phyloP scores from a whole-genome alignment of 1,284 basidiomycete species.

The Ceratobasidium papillatum region DNA sequence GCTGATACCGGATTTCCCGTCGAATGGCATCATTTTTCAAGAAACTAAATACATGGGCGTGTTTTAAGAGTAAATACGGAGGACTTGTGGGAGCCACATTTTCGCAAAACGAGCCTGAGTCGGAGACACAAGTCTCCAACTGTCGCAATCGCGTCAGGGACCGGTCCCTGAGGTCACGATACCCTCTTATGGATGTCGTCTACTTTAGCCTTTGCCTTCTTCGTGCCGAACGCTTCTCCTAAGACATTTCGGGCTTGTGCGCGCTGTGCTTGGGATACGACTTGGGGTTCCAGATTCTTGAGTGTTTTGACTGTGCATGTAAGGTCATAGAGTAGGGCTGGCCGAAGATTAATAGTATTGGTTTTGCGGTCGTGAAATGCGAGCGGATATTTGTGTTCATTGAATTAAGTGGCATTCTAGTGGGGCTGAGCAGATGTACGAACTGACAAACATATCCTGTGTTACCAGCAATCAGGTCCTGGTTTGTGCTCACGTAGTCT shows the following conservation, averaged over 20 bases:
- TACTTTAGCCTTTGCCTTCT: constrained; percentile 89
- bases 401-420: not conserved
- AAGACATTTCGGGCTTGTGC: constrained; percentile 76
- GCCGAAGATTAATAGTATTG: constrained; percentile 70
- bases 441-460: constrained; percentile 61
- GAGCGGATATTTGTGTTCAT: constrained; percentile 64
- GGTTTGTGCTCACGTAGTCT: constrained; percentile 64
- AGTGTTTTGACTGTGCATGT: constrained; percentile 82
- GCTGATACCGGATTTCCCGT: no score
- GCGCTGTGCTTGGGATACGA: constrained; percentile 60
- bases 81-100: no score
- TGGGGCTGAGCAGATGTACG: constrained; percentile 42
- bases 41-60: no score
- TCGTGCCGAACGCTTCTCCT: constrained; percentile 91
- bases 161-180: no score
- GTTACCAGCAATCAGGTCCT: constrained; percentile 58
- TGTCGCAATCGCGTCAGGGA: no score
- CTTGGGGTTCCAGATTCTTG: constrained; percentile 61
- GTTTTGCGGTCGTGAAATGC: constrained; percentile 77
- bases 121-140: no score
- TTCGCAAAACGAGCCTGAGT: no score
- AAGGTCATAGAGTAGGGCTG: constrained; percentile 77
- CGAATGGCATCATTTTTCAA: no score
- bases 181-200: no score
- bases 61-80: no score